Conservation (phyloP, 768 basidiomycete species). For the Tulasnella calospora region DNA sequence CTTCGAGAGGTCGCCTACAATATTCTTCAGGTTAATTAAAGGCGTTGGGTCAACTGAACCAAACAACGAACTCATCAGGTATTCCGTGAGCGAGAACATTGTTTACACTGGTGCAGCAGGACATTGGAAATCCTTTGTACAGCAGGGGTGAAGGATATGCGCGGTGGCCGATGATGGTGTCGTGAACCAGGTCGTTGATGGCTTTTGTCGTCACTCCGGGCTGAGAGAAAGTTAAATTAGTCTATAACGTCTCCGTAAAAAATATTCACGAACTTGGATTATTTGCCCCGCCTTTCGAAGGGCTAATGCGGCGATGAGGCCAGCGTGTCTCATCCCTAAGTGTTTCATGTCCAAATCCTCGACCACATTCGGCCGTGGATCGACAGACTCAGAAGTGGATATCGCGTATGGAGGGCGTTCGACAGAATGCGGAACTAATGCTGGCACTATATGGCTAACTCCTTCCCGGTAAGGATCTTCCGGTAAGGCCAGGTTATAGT, state of each 20-base stretch:
- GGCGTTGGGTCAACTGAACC: not conserved
- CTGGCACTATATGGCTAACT: slow-evolving; percentile 20
- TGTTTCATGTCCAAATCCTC: slow-evolving; percentile 3
- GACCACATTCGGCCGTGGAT: not conserved
- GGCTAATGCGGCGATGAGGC: slow-evolving; percentile 2
- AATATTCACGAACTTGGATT: not conserved
- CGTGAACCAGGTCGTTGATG: slow-evolving; percentile 69
- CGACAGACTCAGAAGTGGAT: not conserved
- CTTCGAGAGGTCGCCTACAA: slow-evolving; percentile 65
- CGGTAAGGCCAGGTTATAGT: slow-evolving; percentile 31
- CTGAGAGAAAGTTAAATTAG: slow-evolving; percentile 37
- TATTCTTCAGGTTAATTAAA: not conserved
- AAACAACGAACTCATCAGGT: slow-evolving; percentile 69
- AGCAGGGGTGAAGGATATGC: slow-evolving; percentile 86
- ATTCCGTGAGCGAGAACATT: slow-evolving; percentile 86
- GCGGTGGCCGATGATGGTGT: slow-evolving; percentile 57
- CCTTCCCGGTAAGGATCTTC: slow-evolving; percentile 25
- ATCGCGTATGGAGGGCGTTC: slow-evolving; percentile 23
- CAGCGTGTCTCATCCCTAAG: slow-evolving; percentile 16
- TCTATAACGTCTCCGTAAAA: not conserved
- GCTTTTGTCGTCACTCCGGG: slow-evolving; percentile 65
- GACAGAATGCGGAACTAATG: slow-evolving; percentile 21
- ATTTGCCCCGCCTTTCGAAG: slow-evolving; percentile 16
- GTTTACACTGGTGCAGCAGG: slow-evolving; percentile 84
- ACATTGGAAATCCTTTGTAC: slow-evolving; percentile 69